Base-by-base conservation (phyloP, 345 rosid species). In the Atalantia buxifolia region DNA sequence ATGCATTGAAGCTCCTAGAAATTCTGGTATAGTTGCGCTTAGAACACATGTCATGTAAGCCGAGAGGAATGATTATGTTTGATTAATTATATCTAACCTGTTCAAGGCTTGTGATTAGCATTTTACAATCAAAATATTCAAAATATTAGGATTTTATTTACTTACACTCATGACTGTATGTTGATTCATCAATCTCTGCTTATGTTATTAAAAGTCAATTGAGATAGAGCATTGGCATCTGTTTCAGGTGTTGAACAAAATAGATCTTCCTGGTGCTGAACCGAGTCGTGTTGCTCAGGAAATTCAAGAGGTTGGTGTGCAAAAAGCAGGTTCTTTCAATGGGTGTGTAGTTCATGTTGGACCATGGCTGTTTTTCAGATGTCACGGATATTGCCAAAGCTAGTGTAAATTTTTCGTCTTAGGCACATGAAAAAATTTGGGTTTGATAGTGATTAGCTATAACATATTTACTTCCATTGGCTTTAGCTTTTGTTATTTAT, bases 181-280 rank as follows among this genome's bases (percentile, higher is more conserved):
- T 56, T 33, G 64, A 57, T 68, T 2, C 53, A 22, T 60, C 25
- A 60, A 25, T 14, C 24, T 59, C 3, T 64, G 45, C 27, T 21
- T 7, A 45, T 27, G 13, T 79, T 22, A 12, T 12, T 10, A 1
- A 4, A 31, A 45, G 3, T 18, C 67, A 12, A 4, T 66, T 56
- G 2, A 28, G 33, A 55, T 21, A 25, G 72, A 59, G 31, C 61
- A 56, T 67, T 72, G 45, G 69, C 27, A 30, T 67, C 36, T 63
- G 13, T 71, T 79, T 55, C 86, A 93, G 99, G 99, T 96, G 69
- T 81, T 96, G 83, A 94, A 96, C 91, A 96, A 95, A 87, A 93
- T 95, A 88, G 99, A 95, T 83, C 99, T 95, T 81, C 99, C 98
- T 57, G 97, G 99, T 36, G 98, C 99, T 59, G 97, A 92, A 71